Conservation (phyloP, 2,329 filamentous ascomycete genomes). For the Stagonosporopsis rhizophila region DNA sequence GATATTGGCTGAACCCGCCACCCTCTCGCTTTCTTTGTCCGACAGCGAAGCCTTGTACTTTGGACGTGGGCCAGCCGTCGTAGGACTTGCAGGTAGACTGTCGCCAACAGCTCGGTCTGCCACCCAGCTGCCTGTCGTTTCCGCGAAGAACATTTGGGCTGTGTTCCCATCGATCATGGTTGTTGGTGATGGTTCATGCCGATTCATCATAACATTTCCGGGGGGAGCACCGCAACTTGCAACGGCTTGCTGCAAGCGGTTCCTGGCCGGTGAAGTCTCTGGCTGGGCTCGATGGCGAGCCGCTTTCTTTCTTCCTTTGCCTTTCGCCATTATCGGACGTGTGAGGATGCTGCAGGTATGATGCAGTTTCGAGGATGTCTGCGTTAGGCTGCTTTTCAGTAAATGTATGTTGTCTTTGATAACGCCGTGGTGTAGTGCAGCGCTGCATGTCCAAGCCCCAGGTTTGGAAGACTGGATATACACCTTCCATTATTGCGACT, state of each 20-base stretch:
- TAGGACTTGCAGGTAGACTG: too few relatives aligned
- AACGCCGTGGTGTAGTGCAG: background rate
- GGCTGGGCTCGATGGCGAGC: background rate
- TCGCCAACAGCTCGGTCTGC: background rate
- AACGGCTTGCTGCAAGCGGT: background rate
- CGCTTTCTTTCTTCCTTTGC: slow-evolving; percentile 20
- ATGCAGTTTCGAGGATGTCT: slow-evolving; percentile 35
- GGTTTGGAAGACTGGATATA: background rate
- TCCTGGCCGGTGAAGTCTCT: slow-evolving; percentile 1
- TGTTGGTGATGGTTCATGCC: background rate
- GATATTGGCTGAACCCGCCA: too few relatives aligned
- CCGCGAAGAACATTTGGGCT: background rate
- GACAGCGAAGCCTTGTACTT: too few relatives aligned
- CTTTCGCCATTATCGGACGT: slow-evolving; percentile 23
- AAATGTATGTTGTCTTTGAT: slow-evolving; percentile 11
- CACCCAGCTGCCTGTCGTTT: background rate
- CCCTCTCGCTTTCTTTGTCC: too few relatives aligned
- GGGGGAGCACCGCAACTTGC: background rate
- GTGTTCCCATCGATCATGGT: background rate
- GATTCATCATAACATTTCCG: background rate
- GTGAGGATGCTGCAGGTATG: slow-evolving; percentile 30
- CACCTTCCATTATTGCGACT: slow-evolving; percentile 4
- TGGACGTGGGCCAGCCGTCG: too few relatives aligned
- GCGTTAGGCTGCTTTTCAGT: slow-evolving; percentile 32
- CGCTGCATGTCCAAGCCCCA: background rate